Base-by-base conservation (phyloP, 371 early-diverging fungal genomes). In the Mucor velutinosus region DNA sequence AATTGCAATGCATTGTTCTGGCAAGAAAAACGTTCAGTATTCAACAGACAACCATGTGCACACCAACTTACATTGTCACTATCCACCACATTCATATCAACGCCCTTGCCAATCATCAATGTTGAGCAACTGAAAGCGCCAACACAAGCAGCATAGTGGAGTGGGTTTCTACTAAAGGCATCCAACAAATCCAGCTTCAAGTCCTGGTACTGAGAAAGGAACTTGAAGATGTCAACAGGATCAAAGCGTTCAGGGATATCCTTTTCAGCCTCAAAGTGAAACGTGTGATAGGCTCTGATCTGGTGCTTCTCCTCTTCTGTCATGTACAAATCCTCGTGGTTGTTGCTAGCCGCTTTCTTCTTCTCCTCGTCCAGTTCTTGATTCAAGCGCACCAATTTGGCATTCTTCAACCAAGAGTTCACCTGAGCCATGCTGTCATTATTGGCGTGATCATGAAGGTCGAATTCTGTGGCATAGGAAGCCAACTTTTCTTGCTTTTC, bases 101-200 rank as follows among this genome's bases (percentile, higher is more conserved):
- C 76, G 1, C 72, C 71, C 10, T 43, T 74, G 14, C 76, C 64
- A 6, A 86, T 32, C 3, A 87, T 64, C n/a, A 78, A 67, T 4
- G 81, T 76, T 4, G 85, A 74, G 58, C 86, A 85, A 8, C 87
- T 85, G 57, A 84, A 88, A 4, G 90, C 86, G 8, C 87, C 88
- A 4, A 80, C 72, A 47, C 77, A 64, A 10, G 85, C 87, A 19
- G 88, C 86, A 65, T 90, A 90, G 60, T 90, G 90, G 19, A 90
- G 66, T 11, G 88, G 85, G 0, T 84, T 85, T 35, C 88, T 68
- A 4, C 82, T 80, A 71, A 84, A 80, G 0, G 57, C 32, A 47
- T 84, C 84, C n/a, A 45, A 21, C 1, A 56, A 51, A 25, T 82
- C 80, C 49, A 72, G 76, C 12, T 75, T 51, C 1, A 80, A 17